Percentiles rank a stretch among this genome's conserved stretches.
Conservation (phyloP, 75 land plant species). For the Picea sitchensis region DNA sequence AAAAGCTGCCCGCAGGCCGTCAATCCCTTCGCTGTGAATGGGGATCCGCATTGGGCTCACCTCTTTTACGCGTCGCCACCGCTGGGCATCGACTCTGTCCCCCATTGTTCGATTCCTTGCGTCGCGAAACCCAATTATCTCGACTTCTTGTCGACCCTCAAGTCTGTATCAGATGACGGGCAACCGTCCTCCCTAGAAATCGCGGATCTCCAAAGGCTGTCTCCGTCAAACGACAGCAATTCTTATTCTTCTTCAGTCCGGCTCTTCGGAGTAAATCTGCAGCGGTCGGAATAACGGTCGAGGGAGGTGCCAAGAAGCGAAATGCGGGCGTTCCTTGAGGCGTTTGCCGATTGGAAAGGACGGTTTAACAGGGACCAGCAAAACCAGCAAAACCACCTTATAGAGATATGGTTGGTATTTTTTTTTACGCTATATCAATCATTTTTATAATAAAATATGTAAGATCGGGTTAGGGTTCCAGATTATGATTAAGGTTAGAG, state of each 20-base stretch:
- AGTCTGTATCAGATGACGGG: not conserved
- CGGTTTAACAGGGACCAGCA: too few relatives aligned
- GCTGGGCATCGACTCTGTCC: not conserved
- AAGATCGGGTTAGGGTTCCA: too few relatives aligned
- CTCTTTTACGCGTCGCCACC: not conserved
- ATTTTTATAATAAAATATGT: too few relatives aligned
- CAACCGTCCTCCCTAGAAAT: not conserved
- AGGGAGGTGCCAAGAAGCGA: too few relatives aligned
- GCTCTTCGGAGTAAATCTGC: not conserved
- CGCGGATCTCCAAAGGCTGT: not conserved
- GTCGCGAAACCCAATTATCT: not conserved
- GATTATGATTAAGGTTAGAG: too few relatives aligned
- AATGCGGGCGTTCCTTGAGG: too few relatives aligned
- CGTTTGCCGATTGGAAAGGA: too few relatives aligned
- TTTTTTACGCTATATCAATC: too few relatives aligned
- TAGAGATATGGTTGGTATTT: too few relatives aligned
- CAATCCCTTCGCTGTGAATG: too few relatives aligned
- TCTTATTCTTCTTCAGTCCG: not conserved
- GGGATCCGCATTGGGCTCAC: not conserved
- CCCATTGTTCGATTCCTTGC: not conserved
- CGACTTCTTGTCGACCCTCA: not conserved
- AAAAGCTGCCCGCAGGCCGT: too few relatives aligned
- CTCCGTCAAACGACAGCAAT: not conserved
- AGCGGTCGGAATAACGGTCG: not conserved
- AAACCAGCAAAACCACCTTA: too few relatives aligned